Percentiles rank a stretch among this genome's conserved stretches.
phyloP scores from a whole-genome alignment of 768 basidiomycete species.

The Tricholoma saponaceum region DNA sequence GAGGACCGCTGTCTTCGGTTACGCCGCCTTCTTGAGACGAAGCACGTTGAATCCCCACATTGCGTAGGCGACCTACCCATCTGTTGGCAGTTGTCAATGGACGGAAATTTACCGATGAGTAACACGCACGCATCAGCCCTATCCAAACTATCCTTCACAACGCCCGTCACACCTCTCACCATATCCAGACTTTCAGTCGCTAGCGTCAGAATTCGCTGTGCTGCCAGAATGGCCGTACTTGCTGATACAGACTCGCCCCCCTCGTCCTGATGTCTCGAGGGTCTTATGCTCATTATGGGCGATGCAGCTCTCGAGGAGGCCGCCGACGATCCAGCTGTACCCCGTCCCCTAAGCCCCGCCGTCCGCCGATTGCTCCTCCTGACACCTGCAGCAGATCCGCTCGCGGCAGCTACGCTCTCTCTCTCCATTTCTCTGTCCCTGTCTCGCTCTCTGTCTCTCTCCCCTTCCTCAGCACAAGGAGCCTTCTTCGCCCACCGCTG shows the following conservation, averaged over 20 bases:
- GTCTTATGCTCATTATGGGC: conserved; percentile 13
- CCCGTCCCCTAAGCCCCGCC: conserved; percentile 36
- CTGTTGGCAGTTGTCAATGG: conserved; percentile 27
- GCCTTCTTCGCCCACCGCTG: conserved; percentile 66
- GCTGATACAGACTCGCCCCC: conserved; percentile 28
- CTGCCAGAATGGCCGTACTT: conserved; percentile 64
- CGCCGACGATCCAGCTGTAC: conserved; percentile 23
- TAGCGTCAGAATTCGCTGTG: conserved; percentile 76
- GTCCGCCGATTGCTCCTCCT: conserved; percentile 28
- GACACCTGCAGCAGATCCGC: conserved; percentile 25
- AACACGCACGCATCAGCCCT: conserved; percentile 74
- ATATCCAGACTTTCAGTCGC: conserved; percentile 92
- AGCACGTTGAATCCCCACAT: conserved; percentile 56
- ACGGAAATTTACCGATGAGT: conserved; percentile 2
- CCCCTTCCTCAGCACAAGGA: conserved; percentile 13
- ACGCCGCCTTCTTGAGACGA: conserved; percentile 2
- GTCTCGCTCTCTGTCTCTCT: conserved; percentile 20
- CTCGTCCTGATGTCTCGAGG: conserved; percentile 15
- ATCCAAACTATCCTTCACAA: conserved; percentile 85
- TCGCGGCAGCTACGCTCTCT: conserved; percentile 29
- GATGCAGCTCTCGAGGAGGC: conserved; percentile 26
- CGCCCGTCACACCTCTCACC: conserved; percentile 84
- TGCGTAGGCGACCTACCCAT: conserved; percentile 80
- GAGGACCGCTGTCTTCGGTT: not conserved
- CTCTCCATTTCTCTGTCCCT: conserved; percentile 14